These are phyloP conservation scores for Hippophae rhamnoides DNA, from an alignment of 306 rosid species.

Conservation along the genomic window DNA sequence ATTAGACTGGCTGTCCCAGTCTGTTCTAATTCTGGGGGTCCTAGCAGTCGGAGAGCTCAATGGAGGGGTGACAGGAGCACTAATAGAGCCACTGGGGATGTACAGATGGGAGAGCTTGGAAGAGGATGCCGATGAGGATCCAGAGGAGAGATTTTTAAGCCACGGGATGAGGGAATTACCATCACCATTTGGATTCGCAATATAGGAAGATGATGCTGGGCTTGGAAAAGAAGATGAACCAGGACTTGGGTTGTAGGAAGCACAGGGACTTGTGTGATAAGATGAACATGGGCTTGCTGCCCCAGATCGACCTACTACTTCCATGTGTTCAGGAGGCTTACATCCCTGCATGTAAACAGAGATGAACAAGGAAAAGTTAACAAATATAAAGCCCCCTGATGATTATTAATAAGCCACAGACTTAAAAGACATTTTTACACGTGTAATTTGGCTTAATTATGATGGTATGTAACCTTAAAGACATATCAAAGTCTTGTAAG, in stretches of 20 bases:
- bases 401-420: neutral
- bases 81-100: conserved; percentile 59
- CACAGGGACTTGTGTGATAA: conserved; percentile 67
- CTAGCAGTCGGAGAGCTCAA: conserved; percentile 79
- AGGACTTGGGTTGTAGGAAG: conserved; percentile 86
- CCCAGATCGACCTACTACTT: conserved; percentile 50
- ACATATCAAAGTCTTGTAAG: neutral
- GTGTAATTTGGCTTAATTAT: neutral
- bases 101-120: conserved; percentile 54
- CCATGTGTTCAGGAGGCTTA: conserved; percentile 62
- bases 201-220: conserved; percentile 59
- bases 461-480: neutral
- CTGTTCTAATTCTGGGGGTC: conserved; percentile 45
- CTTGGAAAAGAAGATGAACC: conserved; percentile 86
- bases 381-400: neutral
- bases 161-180: conserved; percentile 77
- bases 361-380: conserved; percentile 10
- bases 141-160: conserved; percentile 80
- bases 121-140: conserved; percentile 66
- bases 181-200: conserved; percentile 46
- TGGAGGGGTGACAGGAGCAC: conserved; percentile 93
- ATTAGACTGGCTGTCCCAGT: conserved; percentile 52
- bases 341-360: conserved; percentile 54
- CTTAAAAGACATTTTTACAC: conserved; percentile 2
- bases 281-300: conserved; percentile 66